Base-by-base conservation (phyloP, 2,329 filamentous ascomycete genomes). In the Aureobasidium pullulans region DNA sequence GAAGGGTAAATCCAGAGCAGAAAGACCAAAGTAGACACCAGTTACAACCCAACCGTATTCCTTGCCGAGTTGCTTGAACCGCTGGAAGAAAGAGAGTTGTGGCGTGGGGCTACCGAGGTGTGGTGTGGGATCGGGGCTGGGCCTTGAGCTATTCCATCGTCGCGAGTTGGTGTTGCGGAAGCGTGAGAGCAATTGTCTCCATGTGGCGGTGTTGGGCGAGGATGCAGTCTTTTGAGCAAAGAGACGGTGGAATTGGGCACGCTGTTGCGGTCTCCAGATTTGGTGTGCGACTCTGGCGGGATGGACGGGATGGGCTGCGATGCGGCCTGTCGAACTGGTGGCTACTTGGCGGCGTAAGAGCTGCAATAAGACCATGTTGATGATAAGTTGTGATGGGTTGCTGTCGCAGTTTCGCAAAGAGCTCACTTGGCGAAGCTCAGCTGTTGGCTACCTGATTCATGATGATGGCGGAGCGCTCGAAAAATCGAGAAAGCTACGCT, bases 1-100 rank as follows among this genome's bases (percentile, higher is more conserved):
- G 71, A 97, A 89, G 0, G 94, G 94, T 65, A 97, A 96, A 75
- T 99, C 94, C 54, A 96, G 76, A 39, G 89, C 87, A 43, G 89
- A 92, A 58, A 99, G 76, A 1, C 79, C 80, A 10, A 96, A 74
- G 73, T 99, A 99, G 13, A 99, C 89, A n/a, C 91, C 93, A 5
- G 96, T 74, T 1, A 92, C 92, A 3, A 89, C 83, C 90, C 92
- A 97, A 42, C 94, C 94, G 73, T 99, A 99, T 73, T 97, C 93
- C 64, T 87, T 85, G 2, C 88, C 91, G 47, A 99, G 82, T 70
- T 89, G 90, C 74, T 87, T 91, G 70, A 97, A 77, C 29, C 87
- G 82, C 63, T 85, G 84, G 2, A 86, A 86, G 43, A 63, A 74
- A 63, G 65, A 75, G 50, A 54, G 50, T 34, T 53, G 64, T 23